These are phyloP conservation scores for Aspergillus pseudoglaucus DNA, from an alignment of 2,329 filamentous ascomycete genomes.

Conservation along the genomic window DNA sequence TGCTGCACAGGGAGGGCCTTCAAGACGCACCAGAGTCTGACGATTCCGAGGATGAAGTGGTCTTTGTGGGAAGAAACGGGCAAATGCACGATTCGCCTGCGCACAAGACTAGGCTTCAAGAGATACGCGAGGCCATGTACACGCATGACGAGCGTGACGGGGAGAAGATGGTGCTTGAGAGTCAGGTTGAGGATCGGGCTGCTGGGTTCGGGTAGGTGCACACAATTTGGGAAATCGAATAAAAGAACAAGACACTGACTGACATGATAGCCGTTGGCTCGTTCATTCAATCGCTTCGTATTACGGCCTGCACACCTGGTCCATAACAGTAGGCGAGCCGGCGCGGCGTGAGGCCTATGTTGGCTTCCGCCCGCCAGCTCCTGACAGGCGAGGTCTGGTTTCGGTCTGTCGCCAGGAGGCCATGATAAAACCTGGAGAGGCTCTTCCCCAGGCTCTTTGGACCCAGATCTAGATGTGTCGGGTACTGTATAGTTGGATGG, in stretches of 20 bases:
- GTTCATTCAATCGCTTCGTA: slow-evolving; percentile 89
- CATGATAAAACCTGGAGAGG: slow-evolving; percentile 28
- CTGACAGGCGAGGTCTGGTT: slow-evolving; percentile 20
- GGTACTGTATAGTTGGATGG: too few relatives aligned
- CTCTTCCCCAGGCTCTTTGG: slow-evolving; percentile 34
- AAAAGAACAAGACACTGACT: slow-evolving; percentile 7
- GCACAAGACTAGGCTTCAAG: slow-evolving; percentile 48
- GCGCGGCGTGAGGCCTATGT: slow-evolving; percentile 76
- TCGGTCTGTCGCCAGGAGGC: slow-evolving; percentile 20
- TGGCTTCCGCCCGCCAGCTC: slow-evolving; percentile 47
- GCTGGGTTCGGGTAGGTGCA: slow-evolving; percentile 71
- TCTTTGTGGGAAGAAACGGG: slow-evolving; percentile 71
- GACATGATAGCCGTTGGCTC: slow-evolving; percentile 66
- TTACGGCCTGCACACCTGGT: slow-evolving; percentile 81
- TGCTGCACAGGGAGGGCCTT: slow-evolving; percentile 41
- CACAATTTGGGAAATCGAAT: background rate
- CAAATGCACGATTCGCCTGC: slow-evolving; percentile 55
- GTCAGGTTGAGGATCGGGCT: slow-evolving; percentile 64
- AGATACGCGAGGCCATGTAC: slow-evolving; percentile 30
- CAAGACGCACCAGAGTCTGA: slow-evolving; percentile 40
- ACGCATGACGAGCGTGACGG: slow-evolving; percentile 41
- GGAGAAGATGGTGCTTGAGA: slow-evolving; percentile 74
- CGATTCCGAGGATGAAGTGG: slow-evolving; percentile 75
- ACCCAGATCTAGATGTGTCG: slow-evolving; percentile 13
- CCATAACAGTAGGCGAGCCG: slow-evolving; percentile 64